Base-by-base conservation (phyloP, 2,329 filamentous ascomycete species). In the Beauveria australis region DNA sequence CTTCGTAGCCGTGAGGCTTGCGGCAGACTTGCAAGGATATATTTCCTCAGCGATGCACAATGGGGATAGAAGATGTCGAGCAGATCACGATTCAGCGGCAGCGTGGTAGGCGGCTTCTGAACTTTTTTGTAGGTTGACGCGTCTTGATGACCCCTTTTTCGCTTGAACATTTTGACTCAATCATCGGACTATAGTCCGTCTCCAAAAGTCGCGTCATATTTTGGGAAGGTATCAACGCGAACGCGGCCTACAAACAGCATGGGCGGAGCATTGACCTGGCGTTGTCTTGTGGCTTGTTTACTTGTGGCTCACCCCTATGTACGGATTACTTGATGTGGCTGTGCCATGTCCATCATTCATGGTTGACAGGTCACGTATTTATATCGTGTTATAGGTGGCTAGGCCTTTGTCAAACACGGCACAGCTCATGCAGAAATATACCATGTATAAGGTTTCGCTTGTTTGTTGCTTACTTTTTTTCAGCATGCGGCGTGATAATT, bases 21-120 rank as follows among this genome's bases (percentile, higher is more conserved):
- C 0, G 89, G 88, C 12, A 95, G 80, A 62, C 79, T 82, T 22
- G 77, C 76, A 53, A 92, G 76, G 44, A 92, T 76, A 74, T 91
- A 89, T 61, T 88, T 79, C 67, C 91, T 85, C 61, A 96, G 76
- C 0, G 86, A 86, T 60, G 84, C 72, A 14, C 92, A 81, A 52
- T 79, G 74, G 8, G 80, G 74, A 73, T 92, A 96, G 74, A 87
- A 89, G 63, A 82, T 81, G 51, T 79, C 79, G 61, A 96, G 78
- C 40, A 94, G 80, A 59, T 84, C 83, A 69, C 91, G 86, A 66
- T 67, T 75, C 53, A 73, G 67, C 18, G 68, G 64, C 49, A 37
- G 54, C 3, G n/a, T 46, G n/a, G 28, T 40, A 54, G 49, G 62
- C 19, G 9, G 33, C 12, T 16, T 12, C 12, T 24, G 54, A 9